Base-by-base conservation (phyloP, 2,329 filamentous ascomycete genomes). In the Fusarium domesticum region DNA sequence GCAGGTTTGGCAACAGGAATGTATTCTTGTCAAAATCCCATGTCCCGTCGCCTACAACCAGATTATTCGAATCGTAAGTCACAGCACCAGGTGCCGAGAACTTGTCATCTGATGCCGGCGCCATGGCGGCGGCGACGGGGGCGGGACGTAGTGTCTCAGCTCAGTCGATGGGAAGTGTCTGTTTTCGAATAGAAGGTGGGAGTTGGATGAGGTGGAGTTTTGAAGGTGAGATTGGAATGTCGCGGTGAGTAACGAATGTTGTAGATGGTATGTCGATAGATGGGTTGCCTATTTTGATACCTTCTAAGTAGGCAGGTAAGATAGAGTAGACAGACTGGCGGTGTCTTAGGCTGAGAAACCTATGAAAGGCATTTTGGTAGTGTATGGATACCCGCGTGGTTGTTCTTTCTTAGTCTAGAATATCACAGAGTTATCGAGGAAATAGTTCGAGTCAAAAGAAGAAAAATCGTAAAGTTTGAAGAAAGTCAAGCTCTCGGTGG, bases 21-120 rank as follows among this genome's bases (percentile, higher is more conserved):
- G 79, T 83, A 61, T 91, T 89, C 63, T 84, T 84, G 47, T 77
- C 74, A 45, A 85, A 84, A 59, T 91, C 85, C 87, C 88, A 93
- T 25, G 88, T 92, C 17, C 88, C 88, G 63, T 92, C 88, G 51
- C 87, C 87, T 14, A 92, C 87, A 43, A 73, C 76, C 75, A 91
- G 74, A n/a, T 83, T 87, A 60, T 83, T 75, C 39, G 85, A 89
- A 57, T 77, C 75, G 69, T 92, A 92, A 54, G 76, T 80, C 63
- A 81, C 84, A 66, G 82, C 81, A 62, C 87, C 87, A 38, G 87
- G 78, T 53, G 84, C 76, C 54, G 85, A 85, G 60, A 87, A 74
- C 58, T 71, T 67, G 58, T 78, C 69, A 61, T 78, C 73, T 66
- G 74, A 68, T 63, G 75, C 68, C 71, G 78, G 75, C 72, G 78